These are phyloP conservation scores for Russula sp. DNA, from an alignment of 768 basidiomycete genomes.

Conservation along the genomic window DNA sequence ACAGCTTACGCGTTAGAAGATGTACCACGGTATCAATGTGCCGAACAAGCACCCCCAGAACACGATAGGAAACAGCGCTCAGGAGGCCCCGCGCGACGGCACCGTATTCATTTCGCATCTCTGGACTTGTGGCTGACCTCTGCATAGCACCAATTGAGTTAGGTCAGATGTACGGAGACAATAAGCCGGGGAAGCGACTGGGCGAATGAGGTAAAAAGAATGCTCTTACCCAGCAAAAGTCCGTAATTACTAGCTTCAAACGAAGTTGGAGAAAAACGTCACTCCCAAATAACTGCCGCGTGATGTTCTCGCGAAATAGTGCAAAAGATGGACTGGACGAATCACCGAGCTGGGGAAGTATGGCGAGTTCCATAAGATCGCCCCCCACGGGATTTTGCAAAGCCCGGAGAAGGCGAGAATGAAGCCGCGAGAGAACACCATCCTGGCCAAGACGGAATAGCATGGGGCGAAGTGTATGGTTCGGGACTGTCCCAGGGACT, in stretches of 20 bases:
- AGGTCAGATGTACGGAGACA: neutral
- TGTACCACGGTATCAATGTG: constrained; percentile 12
- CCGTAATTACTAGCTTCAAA: constrained; percentile 46
- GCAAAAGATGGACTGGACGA: constrained; percentile 25
- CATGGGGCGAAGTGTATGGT: constrained; percentile 46
- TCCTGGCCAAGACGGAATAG: constrained; percentile 42
- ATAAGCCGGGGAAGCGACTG: neutral
- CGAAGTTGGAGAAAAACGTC: constrained; percentile 47
- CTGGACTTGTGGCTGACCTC: constrained; percentile 2
- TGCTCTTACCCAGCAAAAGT: constrained; percentile 40
- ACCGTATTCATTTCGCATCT: constrained; percentile 15
- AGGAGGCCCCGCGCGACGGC: constrained; percentile 11
- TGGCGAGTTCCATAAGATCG: constrained; percentile 30
- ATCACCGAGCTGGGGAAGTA: constrained; percentile 31
- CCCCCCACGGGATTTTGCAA: constrained; percentile 35
- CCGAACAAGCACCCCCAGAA: constrained; percentile 14
- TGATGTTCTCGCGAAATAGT: constrained; percentile 42
- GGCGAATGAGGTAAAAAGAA: neutral
- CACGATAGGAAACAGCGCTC: constrained; percentile 13
- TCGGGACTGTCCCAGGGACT: constrained; percentile 41
- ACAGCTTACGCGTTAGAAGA: constrained; percentile 16
- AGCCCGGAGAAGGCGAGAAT: constrained; percentile 41
- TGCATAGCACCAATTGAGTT: neutral
- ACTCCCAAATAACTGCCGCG: constrained; percentile 58
- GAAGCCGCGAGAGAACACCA: constrained; percentile 34